Evolutionary conservation across 805 yeast genomes (phyloP).

Genomic region (Brettanomyces naardenensis): DNA sequence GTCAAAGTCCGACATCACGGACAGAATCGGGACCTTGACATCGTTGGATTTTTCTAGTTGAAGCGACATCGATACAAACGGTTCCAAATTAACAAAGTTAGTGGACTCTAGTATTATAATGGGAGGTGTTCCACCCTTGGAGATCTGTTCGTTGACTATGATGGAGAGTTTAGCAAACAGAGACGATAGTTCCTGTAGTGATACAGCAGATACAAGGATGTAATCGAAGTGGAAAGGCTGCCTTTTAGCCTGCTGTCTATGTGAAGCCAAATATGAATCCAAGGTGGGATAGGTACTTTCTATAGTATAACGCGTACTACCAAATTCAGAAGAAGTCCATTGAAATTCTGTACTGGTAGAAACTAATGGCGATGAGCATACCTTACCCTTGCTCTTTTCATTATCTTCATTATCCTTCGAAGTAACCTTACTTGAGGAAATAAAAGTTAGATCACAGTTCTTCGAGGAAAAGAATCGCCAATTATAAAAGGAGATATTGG

Average conservation of each 20-base stretch:
- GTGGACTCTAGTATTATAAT: slow-evolving; percentile 59
- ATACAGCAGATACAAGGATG: slow-evolving; percentile 37
- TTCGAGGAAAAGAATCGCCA: slow-evolving; percentile 47
- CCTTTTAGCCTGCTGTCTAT: slow-evolving; percentile 2
- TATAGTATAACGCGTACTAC: slow-evolving; percentile 23
- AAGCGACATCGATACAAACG: slow-evolving; percentile 41
- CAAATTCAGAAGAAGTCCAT: slow-evolving; percentile 27
- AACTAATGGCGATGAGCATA: neutral
- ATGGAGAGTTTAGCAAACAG: slow-evolving; percentile 31
- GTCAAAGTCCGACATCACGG: slow-evolving; percentile 59
- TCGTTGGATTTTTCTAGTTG: slow-evolving; percentile 17
- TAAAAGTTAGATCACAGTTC: slow-evolving; percentile 32
- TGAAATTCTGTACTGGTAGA: slow-evolving; percentile 12
- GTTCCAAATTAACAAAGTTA: slow-evolving; percentile 66
- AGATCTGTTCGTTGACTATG: slow-evolving; percentile 23
- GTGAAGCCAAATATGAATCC: slow-evolving; percentile 16
- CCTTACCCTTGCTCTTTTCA: neutral
- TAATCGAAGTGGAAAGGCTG: slow-evolving; percentile 26
- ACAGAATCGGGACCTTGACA: slow-evolving; percentile 32
- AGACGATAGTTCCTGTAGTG: slow-evolving; percentile 44
- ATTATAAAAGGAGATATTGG: slow-evolving; percentile 51
- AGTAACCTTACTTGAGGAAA: slow-evolving; percentile 22
- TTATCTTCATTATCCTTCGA: neutral
- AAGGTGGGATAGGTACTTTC: slow-evolving; percentile 15
- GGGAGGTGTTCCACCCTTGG: slow-evolving; percentile 24